These are phyloP conservation scores for Magnusiomyces suaveolens DNA, from an alignment of 1,139 yeast genomes.

Conservation along the genomic window DNA sequence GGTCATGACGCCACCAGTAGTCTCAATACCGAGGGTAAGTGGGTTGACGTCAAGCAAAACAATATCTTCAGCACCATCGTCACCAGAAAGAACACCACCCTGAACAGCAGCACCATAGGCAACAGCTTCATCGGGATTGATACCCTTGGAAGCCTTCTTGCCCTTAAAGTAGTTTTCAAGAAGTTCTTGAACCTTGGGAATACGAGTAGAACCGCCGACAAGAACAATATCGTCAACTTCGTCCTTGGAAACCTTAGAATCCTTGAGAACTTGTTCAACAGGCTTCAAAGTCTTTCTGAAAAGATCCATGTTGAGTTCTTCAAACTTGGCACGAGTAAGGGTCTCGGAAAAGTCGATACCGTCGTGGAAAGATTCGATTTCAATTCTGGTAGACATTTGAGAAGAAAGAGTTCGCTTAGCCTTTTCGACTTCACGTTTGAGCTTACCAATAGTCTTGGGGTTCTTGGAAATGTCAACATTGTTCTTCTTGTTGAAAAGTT, in stretches of 20 bases:
- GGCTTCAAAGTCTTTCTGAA: conserved; percentile 89
- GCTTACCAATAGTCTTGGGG: conserved; percentile 73
- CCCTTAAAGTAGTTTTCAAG: conserved; percentile 82
- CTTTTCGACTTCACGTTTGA: conserved; percentile 93
- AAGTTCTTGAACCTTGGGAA: conserved; percentile 91
- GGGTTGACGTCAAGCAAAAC: conserved; percentile 88
- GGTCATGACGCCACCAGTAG: conserved; percentile 97
- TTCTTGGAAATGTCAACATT: conserved; percentile 64
- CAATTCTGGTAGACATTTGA: conserved; percentile 82
- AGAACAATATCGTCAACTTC: conserved; percentile 87
- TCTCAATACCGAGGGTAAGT: conserved; percentile 90
- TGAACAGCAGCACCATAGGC: conserved; percentile 98
- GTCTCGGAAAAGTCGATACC: conserved; percentile 94
- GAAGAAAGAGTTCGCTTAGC: conserved; percentile 92
- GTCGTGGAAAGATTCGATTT: conserved; percentile 88
- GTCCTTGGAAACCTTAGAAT: conserved; percentile 71
- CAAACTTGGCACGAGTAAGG: conserved; percentile 88
- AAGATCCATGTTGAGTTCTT: conserved; percentile 78
- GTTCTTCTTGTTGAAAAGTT: conserved; percentile 82
- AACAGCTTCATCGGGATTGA: conserved; percentile 96
- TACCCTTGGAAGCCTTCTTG: conserved; percentile 90
- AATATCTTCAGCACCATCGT: conserved; percentile 71
- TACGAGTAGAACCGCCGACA: conserved; percentile 97
- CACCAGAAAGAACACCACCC: conserved; percentile 92
- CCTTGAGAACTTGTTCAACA: conserved; percentile 85